Base-by-base conservation (phyloP, 1,284 basidiomycete genomes). In the Ustilago trichophora region DNA sequence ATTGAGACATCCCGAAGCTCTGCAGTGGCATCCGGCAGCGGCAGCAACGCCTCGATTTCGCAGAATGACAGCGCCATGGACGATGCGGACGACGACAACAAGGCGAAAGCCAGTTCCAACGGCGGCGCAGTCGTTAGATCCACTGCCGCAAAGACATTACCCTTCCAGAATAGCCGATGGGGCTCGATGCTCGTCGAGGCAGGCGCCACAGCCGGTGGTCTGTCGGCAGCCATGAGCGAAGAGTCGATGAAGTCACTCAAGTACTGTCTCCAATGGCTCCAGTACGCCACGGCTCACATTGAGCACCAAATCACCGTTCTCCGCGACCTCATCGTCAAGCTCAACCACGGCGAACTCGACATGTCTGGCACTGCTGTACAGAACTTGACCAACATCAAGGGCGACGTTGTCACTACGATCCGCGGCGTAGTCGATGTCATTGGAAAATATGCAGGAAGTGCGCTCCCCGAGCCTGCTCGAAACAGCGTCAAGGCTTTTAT, bases 371-470 rank as follows among this genome's bases (percentile, higher is more conserved):
- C 68, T 4, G 75, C 73, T 7, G 58, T 66, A 1, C 72, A 77
- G 52, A 72, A 76, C 19, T 84, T 95, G 21, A 85, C 87, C 0
- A 85, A 88, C 42, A 89, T 92, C 49, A 90, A 91, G 53, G 85
- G 86, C 27, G 91, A 94, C 72, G 88, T 95, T 24, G 89, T 94
- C 22, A 86, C 89, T 41, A 94, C 92, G 13, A 88, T 95, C 54
- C 87, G 91, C 21, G 89, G 92, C 76, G 92, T 92, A 3, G 92
- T 95, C 18, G 90, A 91, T 54, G 90, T 95, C 13, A 89, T 95
- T 10, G 89, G 87, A 53, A 90, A 88, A 67, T 93, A 94, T 71
- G 90, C 92, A 0, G 92, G 92, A 13, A 87, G 86, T 3, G 87
- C 91, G 0, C 85, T 95, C 6, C 92, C 91, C 0, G 92, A 93